These are phyloP conservation scores for Nemophila menziesii DNA, from an alignment of 257 asterid species.

Conservation along the genomic window DNA sequence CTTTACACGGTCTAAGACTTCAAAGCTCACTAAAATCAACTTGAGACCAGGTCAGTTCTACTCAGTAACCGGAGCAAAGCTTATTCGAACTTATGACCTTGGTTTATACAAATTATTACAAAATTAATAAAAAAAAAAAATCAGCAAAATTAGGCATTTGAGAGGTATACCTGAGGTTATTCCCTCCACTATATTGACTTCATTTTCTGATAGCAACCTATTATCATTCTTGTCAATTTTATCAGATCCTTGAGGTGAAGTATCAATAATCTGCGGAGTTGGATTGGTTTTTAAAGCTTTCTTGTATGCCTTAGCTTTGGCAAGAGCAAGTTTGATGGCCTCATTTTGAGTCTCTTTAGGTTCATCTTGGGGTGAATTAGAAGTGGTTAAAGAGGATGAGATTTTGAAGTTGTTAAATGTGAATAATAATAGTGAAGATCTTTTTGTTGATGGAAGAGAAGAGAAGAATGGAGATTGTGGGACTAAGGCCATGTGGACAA, in stretches of 20 bases:
- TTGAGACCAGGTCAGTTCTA: no score
- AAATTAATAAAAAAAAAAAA: neutral
- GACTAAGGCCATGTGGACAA: slow-evolving; percentile 39
- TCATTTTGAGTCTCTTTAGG: slow-evolving; percentile 27
- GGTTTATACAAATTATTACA: neutral
- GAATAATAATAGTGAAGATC: slow-evolving; percentile 7
- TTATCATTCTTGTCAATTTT: slow-evolving; percentile 4
- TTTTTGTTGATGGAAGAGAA: slow-evolving; percentile 29
- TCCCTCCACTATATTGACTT: slow-evolving; percentile 2
- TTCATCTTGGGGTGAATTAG: slow-evolving; percentile 26
- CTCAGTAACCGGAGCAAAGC: no score
- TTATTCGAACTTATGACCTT: no score
- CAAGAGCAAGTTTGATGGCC: slow-evolving; percentile 54
- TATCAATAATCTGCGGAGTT: slow-evolving; percentile 10
- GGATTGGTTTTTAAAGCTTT: slow-evolving; percentile 23
- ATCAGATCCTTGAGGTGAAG: slow-evolving; percentile 13
- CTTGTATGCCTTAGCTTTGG: slow-evolving; percentile 52
- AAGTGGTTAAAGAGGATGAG: slow-evolving; percentile 23
- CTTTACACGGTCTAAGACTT: no score
- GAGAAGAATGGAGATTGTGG: slow-evolving; percentile 33
- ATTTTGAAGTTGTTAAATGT: slow-evolving; percentile 27
- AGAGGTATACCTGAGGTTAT: neutral
- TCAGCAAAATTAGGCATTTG: neutral
- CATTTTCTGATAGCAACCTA: slow-evolving; percentile 4
- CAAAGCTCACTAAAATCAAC: no score